phyloP scores from a whole-genome alignment of 257 asterid genomes.

The Asclepias syriaca region DNA sequence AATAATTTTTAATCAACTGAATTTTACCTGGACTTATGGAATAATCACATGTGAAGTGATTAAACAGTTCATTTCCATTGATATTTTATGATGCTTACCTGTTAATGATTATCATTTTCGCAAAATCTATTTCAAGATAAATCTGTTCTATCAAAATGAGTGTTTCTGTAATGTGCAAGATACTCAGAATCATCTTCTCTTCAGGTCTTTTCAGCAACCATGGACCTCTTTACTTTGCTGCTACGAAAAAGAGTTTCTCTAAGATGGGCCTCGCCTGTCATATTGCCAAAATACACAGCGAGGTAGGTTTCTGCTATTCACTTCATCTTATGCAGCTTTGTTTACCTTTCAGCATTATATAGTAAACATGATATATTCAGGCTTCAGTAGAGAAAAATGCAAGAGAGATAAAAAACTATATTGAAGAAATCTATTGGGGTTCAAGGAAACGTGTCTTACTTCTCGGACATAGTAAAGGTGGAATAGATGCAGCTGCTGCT shows the following conservation, averaged over 20 bases:
- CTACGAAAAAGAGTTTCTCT: conserved; percentile 68
- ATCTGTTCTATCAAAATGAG: neutral
- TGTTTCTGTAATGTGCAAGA: neutral
- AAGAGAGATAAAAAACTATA: conserved; percentile 76
- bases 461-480: conserved; percentile 98
- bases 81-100: neutral
- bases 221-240: conserved; percentile 69
- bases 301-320: conserved; percentile 24
- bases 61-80: neutral
- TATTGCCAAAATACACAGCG: conserved; percentile 57
- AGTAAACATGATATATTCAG: conserved; percentile 34
- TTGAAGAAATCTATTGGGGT: conserved; percentile 95
- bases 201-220: conserved; percentile 53
- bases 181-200: conserved; percentile 4
- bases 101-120: neutral
- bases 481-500: conserved; percentile 91
- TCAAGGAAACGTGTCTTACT: conserved; percentile 74
- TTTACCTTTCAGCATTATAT: conserved; percentile 4
- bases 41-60: neutral
- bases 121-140: neutral
- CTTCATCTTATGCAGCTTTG: neutral
- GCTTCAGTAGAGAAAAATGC: conserved; percentile 92
- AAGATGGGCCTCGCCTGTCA: conserved; percentile 97
- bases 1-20: neutral
- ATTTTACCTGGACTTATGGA: neutral